phyloP scores from a whole-genome alignment of 495 filamentous ascomycete species.

The Lophiostoma macrostomum region DNA sequence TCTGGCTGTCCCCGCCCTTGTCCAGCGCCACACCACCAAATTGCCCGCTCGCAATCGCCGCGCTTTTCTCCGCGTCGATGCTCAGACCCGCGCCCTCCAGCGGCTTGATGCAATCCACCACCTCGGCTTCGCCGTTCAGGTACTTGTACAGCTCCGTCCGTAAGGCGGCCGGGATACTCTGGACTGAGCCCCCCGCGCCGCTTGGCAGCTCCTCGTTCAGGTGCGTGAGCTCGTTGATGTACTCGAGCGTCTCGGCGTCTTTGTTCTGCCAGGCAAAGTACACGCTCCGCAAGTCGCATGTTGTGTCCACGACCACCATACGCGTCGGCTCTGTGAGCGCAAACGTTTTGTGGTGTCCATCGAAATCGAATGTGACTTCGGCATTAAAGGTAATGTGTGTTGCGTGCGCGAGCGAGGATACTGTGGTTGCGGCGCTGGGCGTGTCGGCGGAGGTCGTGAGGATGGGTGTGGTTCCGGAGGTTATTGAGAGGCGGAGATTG shows the following conservation, averaged over 20 bases:
- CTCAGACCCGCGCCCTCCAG: slow-evolving; percentile 59
- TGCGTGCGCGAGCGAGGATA: slow-evolving; percentile 65
- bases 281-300: slow-evolving; percentile 87
- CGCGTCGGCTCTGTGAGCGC: slow-evolving; percentile 75
- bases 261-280: slow-evolving; percentile 93
- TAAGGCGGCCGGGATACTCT: slow-evolving; percentile 85
- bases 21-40: slow-evolving; percentile 37
- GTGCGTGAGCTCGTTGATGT: slow-evolving; percentile 76
- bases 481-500: slow-evolving; percentile 75
- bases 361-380: too few relatives aligned
- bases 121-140: slow-evolving; percentile 84
- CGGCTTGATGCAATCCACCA: slow-evolving; percentile 86
- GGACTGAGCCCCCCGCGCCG: slow-evolving; percentile 58
- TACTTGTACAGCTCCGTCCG: slow-evolving; percentile 85
- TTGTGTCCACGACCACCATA: slow-evolving; percentile 68
- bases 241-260: slow-evolving; percentile 80
- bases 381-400: slow-evolving; percentile 76
- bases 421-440: slow-evolving; percentile 45
- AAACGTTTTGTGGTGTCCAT: slow-evolving; percentile 60
- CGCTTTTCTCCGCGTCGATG: slow-evolving; percentile 45
- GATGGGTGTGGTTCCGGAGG: slow-evolving; percentile 59
- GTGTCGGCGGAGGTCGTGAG: slow-evolving; percentile 65
- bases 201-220: slow-evolving; percentile 75
- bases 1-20: slow-evolving; percentile 46
- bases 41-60: slow-evolving; percentile 53